Conservation (phyloP, 805 yeast genomes). For the Ogataea degrootiae region DNA sequence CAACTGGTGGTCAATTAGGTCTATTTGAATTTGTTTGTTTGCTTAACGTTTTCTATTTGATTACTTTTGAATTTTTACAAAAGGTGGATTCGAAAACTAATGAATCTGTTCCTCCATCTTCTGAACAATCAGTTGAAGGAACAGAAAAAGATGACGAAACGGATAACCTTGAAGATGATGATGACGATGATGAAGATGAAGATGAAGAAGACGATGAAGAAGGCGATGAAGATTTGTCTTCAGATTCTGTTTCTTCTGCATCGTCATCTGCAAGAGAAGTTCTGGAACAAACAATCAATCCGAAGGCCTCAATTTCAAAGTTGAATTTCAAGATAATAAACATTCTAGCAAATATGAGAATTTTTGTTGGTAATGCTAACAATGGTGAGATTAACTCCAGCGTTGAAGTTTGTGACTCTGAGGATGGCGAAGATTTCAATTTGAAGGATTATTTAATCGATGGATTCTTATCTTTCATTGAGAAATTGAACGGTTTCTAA, state of each 20-base stretch:
- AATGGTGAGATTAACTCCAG: conserved; percentile 6
- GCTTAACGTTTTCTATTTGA: conserved; percentile 17
- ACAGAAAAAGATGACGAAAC: background rate
- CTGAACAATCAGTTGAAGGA: background rate
- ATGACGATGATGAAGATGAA: background rate
- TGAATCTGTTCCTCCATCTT: background rate
- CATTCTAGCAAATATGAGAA: conserved; percentile 27
- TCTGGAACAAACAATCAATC: conserved; percentile 4
- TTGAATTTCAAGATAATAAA: conserved; percentile 24
- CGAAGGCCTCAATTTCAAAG: conserved; percentile 16
- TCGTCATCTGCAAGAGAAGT: background rate
- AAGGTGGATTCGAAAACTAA: conserved; percentile 8
- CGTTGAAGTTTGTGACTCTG: conserved; percentile 15
- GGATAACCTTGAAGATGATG: no score
- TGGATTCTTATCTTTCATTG: conserved; percentile 18
- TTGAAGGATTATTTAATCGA: conserved; percentile 23
- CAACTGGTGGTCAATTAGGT: conserved; percentile 18
- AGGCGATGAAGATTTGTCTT: background rate
- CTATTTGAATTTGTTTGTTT: conserved; percentile 25
- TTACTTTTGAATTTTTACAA: conserved; percentile 13
- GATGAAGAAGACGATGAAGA: conserved; percentile 3
- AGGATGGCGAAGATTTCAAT: conserved; percentile 7
- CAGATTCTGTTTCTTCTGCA: background rate
- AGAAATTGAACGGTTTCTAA: conserved; percentile 20
- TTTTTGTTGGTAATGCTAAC: conserved; percentile 24